phyloP scores from a whole-genome alignment of 805 yeast genomes.

The Yarrowia yakushimensis region DNA sequence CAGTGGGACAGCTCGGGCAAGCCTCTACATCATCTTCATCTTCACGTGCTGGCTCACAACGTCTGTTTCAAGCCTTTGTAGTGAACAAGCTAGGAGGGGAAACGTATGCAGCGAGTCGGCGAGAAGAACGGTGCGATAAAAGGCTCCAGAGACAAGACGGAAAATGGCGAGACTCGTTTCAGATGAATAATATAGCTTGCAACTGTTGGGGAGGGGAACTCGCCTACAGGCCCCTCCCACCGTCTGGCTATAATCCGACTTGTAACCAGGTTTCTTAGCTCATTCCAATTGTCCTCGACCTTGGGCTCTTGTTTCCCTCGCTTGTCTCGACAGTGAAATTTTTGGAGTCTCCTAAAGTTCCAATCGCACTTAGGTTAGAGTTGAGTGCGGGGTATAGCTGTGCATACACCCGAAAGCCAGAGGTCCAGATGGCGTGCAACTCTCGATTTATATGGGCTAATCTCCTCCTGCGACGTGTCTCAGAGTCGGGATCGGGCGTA shows the following conservation, averaged over 20 bases:
- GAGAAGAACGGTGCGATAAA: too few species aligned
- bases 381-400: constrained; percentile 21
- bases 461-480: neutral
- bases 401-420: constrained; percentile 7
- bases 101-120: neutral
- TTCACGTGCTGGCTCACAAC: neutral
- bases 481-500: neutral
- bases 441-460: neutral
- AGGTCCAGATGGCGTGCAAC: neutral
- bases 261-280: neutral
- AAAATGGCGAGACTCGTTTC: neutral
- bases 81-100: constrained; percentile 8
- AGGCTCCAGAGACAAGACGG: neutral
- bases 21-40: neutral
- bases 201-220: neutral
- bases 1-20: neutral
- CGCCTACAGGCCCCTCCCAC: neutral
- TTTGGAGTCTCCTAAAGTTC: neutral
- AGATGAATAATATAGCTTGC: too few species aligned
- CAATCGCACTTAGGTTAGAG: neutral
- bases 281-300: constrained; percentile 6
- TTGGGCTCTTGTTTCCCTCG: neutral
- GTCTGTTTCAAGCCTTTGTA: neutral
- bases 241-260: neutral
- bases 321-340: neutral